Base-by-base conservation (phyloP, 495 filamentous ascomycete species). In the Xylaria telfairii region DNA sequence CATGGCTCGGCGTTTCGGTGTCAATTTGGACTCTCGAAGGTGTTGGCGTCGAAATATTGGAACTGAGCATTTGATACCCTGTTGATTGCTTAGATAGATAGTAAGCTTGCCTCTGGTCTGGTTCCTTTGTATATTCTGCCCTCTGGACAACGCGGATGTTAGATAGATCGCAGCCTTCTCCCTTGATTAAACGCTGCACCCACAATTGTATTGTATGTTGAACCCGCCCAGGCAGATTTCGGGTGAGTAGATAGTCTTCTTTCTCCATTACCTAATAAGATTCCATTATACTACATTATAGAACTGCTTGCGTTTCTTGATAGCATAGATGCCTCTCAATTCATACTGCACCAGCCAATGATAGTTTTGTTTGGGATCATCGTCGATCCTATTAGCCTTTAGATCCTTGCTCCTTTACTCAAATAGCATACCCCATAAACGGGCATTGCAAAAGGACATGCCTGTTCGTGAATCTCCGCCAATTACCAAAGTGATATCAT, bases 51-150 rank as follows among this genome's bases (percentile, higher is more conserved):
- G 24, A 30, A 53, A 41, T 30, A 56, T 30, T 28, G 37, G 37
- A 30, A 56, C 1, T 34, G 21, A 44, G 64, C 64, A 42, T 41
- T 41, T 17, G 65, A 67, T 57, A 67, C 65, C 65, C 65, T 57
- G 17, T 44, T 42, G 12, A 10, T 26, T 42, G 13, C 37, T 26
- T 49, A 13, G 3, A n/a, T 57, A 26, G 47, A 17, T 21, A n/a
- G 24, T 24, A 21, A 34, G 26, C 15, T 62, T 62, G 26, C 24
- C 37, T 42, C 57, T 39, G 37, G 53, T 19, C 53, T n/a, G 0
- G n/a, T 68, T 37, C 19, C 34, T 17, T 57, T 54, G 54, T 60
- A 66, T 57, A 56, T 46, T 19, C 65, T 67, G 2, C 32, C 49
- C 26, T 32, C 49, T 56, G 37, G 63, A 65, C 21, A 9, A 37